Evolutionary conservation across 106 monocot genomes (phyloP), one percentile per base, ranked within the genome.

Genomic region (Acorus calamus): DNA sequence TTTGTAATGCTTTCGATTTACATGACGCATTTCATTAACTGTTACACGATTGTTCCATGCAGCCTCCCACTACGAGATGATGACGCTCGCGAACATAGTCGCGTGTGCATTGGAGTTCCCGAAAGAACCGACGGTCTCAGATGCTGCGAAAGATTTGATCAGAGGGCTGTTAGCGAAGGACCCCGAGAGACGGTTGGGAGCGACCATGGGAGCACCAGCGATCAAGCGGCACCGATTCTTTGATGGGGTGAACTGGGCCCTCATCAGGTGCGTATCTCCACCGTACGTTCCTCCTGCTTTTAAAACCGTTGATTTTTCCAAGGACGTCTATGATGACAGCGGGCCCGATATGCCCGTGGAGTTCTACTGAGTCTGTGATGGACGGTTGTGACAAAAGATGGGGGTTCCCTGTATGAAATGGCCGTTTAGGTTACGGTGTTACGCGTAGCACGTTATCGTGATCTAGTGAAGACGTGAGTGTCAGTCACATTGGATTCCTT

Each of bases 101-200:
- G 94, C 87, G 2, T 77, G 90, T 5, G 84, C 90, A 5, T 78
- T 96, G n/a, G 90, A 96, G 59, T 96, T 96, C 68, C 94, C 94
- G 3, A 89, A 84, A 62, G 90, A 90, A 7, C 81, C 87, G 13
- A 0, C 68, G 2, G 67, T 78, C 7, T 78, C 82, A 8, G 55
- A 77, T 3, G 4, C 79, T 0, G 76, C 74, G 6, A 80, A 69
- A 63, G 90, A 91, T 50, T 73, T 96, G 42, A 76, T 96, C 61
- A 49, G 78, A 4, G 73, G 77, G 2, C 56, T 96, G 11, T 73
- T 96, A 7, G 74, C 57, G 9, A 96, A 96, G 69, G 87, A 96
- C 51, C 87, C 94, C 8, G 62, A 53, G 1, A 75, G 74, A 48
- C 74, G 94, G 12, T 45, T 91, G 64, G 94, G 90, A 10, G 80